These are phyloP conservation scores for Trichoderma koningii DNA, from an alignment of 2,329 filamentous ascomycete species.

Conservation along the genomic window DNA sequence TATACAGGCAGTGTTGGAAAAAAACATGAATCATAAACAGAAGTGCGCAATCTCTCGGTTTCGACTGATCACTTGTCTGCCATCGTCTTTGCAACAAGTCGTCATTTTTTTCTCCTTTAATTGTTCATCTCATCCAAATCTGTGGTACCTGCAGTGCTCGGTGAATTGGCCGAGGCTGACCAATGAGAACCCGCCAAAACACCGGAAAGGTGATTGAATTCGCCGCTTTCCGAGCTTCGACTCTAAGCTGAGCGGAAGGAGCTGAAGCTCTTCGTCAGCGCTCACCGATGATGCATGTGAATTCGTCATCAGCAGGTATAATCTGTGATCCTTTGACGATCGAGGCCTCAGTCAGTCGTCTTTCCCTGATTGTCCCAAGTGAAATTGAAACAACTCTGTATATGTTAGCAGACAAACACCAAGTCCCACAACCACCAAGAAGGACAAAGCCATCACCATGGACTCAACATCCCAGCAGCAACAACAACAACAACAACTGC, in stretches of 20 bases:
- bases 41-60: too few relatives aligned
- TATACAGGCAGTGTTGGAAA: too few relatives aligned
- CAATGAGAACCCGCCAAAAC: slow-evolving; percentile 19
- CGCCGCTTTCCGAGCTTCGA: slow-evolving; percentile 19
- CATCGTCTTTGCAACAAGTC: too few relatives aligned
- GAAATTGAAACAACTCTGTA: neutral
- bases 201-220: neutral
- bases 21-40: too few relatives aligned
- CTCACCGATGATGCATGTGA: neutral
- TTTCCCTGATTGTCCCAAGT: too few relatives aligned
- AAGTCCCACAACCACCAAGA: neutral
- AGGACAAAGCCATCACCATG: neutral
- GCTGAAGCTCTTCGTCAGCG: neutral
- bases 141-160: neutral
- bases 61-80: too few relatives aligned
- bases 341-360: neutral
- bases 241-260: neutral
- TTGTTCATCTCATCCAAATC: too few relatives aligned
- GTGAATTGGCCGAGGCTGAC: slow-evolving; percentile 7
- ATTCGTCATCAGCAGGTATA: too few relatives aligned
- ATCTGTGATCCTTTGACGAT: neutral
- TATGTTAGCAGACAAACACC: neutral
- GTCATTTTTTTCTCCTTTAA: too few relatives aligned
- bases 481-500: neutral
- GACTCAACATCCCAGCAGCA: neutral